Evolutionary conservation across 768 basidiomycete species (phyloP).

Genomic region (Russula foetens): DNA sequence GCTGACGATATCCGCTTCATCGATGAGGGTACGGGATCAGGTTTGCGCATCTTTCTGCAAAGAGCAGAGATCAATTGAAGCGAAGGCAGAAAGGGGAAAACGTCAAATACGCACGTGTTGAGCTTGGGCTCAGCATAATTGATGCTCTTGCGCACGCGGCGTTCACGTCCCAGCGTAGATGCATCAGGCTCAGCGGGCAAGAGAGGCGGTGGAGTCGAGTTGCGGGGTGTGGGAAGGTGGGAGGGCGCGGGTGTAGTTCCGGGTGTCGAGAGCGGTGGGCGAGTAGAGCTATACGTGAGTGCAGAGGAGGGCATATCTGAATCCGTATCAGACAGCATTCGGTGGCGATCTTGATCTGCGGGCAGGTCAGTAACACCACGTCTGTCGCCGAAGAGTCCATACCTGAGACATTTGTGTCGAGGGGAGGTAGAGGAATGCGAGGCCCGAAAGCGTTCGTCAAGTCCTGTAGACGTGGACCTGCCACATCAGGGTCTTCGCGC

Average conservation of each 20-base stretch:
- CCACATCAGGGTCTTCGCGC: constrained; percentile 36
- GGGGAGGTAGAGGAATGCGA: constrained; percentile 28
- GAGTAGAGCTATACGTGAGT: constrained; percentile 27
- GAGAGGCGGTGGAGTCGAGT: constrained; percentile 26
- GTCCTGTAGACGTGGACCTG: constrained; percentile 47
- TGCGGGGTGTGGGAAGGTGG: constrained; percentile 39
- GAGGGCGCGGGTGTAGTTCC: constrained; percentile 34
- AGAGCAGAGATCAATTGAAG: not conserved
- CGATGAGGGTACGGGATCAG: constrained; percentile 39
- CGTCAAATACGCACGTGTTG: constrained; percentile 55
- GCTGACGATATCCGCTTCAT: constrained; percentile 16
- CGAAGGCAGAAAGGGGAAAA: not conserved
- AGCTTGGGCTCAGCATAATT: constrained; percentile 86
- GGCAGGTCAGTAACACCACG: constrained; percentile 16
- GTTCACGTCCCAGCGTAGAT: constrained; percentile 32
- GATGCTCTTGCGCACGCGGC: constrained; percentile 66
- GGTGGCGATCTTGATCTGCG: constrained; percentile 12
- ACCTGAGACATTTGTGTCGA: constrained; percentile 33
- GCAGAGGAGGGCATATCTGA: constrained; percentile 22
- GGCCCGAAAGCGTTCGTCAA: constrained; percentile 50
- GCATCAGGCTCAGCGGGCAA: constrained; percentile 23
- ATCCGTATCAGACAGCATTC: constrained; percentile 10
- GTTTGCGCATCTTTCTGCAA: constrained; percentile 82
- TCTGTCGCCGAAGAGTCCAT: constrained; percentile 13
- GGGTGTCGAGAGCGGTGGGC: constrained; percentile 37